A percentile compares a stretch with the other conserved stretches of the same genome.
Evolutionary conservation across 2,329 filamentous ascomycete species (phyloP).

Genomic region (Penicillium decumbens): DNA sequence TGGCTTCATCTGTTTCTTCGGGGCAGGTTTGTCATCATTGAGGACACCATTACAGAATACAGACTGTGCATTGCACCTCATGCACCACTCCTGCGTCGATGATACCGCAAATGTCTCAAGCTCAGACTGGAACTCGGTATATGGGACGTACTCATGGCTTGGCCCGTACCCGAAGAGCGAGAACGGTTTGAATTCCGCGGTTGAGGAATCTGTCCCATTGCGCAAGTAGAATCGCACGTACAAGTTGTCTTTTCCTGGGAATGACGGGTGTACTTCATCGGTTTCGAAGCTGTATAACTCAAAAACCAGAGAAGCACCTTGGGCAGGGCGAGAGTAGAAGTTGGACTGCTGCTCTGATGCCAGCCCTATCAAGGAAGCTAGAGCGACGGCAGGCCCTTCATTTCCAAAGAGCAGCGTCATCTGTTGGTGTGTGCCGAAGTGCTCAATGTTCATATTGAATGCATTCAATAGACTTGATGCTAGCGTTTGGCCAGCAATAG

Average conservation of each 20-base stretch:
- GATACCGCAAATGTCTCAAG: constrained; percentile 44
- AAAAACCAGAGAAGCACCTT: constrained; percentile 48
- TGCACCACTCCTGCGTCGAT: constrained; percentile 52
- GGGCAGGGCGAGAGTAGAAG: constrained; percentile 49
- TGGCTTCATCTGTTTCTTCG: constrained; percentile 35
- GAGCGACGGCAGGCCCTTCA: constrained; percentile 48
- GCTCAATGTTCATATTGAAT: constrained; percentile 38
- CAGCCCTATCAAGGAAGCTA: constrained; percentile 47
- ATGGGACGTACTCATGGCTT: constrained; percentile 46
- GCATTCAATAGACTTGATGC: constrained; percentile 37
- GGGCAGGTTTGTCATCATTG: constrained; percentile 2
- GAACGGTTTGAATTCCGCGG: constrained; percentile 37
- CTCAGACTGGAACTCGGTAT: constrained; percentile 47
- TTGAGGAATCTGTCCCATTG: constrained; percentile 48
- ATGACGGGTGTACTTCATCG: constrained; percentile 30
- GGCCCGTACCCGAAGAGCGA: constrained; percentile 50
- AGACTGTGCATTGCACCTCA: constrained; percentile 42
- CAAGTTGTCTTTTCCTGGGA: constrained; percentile 45
- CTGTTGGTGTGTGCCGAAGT: constrained; percentile 38
- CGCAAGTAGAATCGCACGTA: constrained; percentile 55
- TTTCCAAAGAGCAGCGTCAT: constrained; percentile 50
- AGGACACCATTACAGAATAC: constrained; percentile 51
- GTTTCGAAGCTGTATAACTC: constrained; percentile 48
- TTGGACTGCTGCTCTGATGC: constrained; percentile 35
- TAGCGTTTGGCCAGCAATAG: constrained; percentile 44